phyloP scores from a whole-genome alignment of 1,284 basidiomycete genomes.

The Amylostereum areolatum region DNA sequence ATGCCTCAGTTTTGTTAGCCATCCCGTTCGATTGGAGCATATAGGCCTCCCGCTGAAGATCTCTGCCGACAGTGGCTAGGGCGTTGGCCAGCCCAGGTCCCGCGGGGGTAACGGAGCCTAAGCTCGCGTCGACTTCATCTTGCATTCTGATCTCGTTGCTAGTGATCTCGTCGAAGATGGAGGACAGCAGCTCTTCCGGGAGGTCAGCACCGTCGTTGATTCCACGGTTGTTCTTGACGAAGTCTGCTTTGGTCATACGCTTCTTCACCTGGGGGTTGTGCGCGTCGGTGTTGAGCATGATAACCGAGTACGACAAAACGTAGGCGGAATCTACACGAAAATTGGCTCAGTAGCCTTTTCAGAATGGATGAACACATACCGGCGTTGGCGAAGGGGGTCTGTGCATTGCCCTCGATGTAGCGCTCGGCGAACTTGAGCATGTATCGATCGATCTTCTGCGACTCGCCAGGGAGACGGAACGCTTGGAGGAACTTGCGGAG shows the following conservation, averaged over 20 bases:
- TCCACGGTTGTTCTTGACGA: conserved; percentile 89
- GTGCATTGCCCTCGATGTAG: conserved; percentile 83
- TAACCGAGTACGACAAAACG: conserved; percentile 88
- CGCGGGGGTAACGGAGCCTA: conserved; percentile 35
- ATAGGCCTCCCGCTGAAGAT: conserved; percentile 92
- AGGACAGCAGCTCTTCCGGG: conserved; percentile 75
- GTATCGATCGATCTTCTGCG: conserved; percentile 97
- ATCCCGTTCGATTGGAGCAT: conserved; percentile 91
- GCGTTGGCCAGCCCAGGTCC: conserved; percentile 75
- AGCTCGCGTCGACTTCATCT: conserved; percentile 77
- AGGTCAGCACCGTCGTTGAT: conserved; percentile 90
- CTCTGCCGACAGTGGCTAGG: conserved; percentile 83
- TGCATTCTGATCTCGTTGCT: conserved; percentile 96
- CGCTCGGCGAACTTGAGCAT: conserved; percentile 98
- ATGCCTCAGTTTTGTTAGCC: conserved; percentile 90
- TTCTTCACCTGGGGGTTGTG: conserved; percentile 92
- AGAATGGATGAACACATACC: conserved; percentile 37
- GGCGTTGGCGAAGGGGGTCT: conserved; percentile 79
- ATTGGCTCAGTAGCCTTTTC: neutral
- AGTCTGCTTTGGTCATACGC: conserved; percentile 87
- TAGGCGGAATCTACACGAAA: conserved; percentile 74
- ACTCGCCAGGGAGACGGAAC: conserved; percentile 92
- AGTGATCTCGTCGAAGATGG: conserved; percentile 86
- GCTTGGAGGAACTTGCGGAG: conserved; percentile 85
- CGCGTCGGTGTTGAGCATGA: conserved; percentile 94